Conservation (phyloP, 306 rosid species). For the Prunus davidiana region DNA sequence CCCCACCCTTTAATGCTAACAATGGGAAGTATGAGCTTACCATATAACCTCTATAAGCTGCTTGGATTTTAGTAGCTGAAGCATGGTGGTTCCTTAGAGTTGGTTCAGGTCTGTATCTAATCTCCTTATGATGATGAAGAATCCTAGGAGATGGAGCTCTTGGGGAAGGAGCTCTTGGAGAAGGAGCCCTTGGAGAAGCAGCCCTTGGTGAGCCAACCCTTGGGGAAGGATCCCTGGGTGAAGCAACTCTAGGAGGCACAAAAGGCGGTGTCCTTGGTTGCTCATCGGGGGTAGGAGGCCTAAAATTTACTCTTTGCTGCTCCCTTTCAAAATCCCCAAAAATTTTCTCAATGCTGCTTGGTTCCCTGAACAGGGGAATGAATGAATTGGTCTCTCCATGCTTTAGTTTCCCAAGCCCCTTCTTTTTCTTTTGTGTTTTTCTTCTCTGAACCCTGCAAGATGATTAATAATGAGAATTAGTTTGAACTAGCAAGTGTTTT, state of each 20-base stretch:
- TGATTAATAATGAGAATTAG: slow-evolving; percentile 18
- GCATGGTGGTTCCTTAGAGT: slow-evolving; percentile 72
- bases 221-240: slow-evolving; percentile 37
- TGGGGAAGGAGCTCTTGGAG: slow-evolving; percentile 23
- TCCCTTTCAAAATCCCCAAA: slow-evolving; percentile 93
- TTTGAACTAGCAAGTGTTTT: neutral
- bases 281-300: slow-evolving; percentile 71
- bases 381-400: slow-evolving; percentile 83
- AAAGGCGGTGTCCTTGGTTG: slow-evolving; percentile 60
- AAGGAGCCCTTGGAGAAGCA: slow-evolving; percentile 15
- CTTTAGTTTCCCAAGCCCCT: slow-evolving; percentile 61
- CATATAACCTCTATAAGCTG: slow-evolving; percentile 81
- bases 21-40: slow-evolving; percentile 43
- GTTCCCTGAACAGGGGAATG: slow-evolving; percentile 89
- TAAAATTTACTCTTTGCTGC: slow-evolving; percentile 55
- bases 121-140: slow-evolving; percentile 52
- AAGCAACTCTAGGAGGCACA: slow-evolving; percentile 55
- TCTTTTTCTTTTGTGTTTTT: slow-evolving; percentile 69
- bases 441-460: slow-evolving; percentile 67
- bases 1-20: slow-evolving; percentile 3
- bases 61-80: slow-evolving; percentile 87
- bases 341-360: slow-evolving; percentile 95
- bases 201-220: slow-evolving; percentile 25
- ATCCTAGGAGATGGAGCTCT: slow-evolving; percentile 51
- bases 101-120: slow-evolving; percentile 70